Base-by-base conservation (phyloP, 371 early-diverging fungal species). In the Actinomortierella wolfii region DNA sequence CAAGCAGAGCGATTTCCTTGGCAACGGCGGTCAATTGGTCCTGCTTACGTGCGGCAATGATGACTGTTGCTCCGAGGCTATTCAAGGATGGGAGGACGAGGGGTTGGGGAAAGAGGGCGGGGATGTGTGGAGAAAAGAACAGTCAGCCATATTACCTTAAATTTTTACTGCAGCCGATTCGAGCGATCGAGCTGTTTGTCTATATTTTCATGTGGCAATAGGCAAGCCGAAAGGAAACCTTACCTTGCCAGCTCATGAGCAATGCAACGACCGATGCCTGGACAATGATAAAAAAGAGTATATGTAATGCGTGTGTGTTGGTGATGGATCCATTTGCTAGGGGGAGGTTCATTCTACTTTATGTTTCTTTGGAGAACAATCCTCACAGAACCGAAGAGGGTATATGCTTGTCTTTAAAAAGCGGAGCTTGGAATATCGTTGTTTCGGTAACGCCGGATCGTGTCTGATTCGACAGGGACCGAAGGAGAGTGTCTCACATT, bases 51-150 rank as follows among this genome's bases (percentile, higher is more conserved):
- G 76, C 81, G 24, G 80, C 79, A 28, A 84, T 64, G 13, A 83
- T 63, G 13, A 84, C 84, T 9, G 64, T 77, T 24, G 81, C 84
- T 15, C 82, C 82, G n/a, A 84, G 75, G 17, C 80, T 77, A 39
- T 51, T 24, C 0, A 25, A 14, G 15, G 7, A 21, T 28, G 39
- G 11, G 23, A 46, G 28, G n/a, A n/a, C n/a, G n/a, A n/a, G n/a
- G n/a, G n/a, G 13, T 51, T 4, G 14, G 20, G 28, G 57, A 14
- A 57, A 49, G 2, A 25, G 39, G n/a, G 57, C 20, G 24, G 42
- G 24, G 14, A 29, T 34, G 34, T 34, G 34, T 34, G 34, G 34
- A 34, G 34, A 34, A n/a, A n/a, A n/a, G n/a, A n/a, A n/a, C n/a
- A n/a, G n/a, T n/a, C n/a, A n/a, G n/a, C n/a, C n/a, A n/a, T n/a